These are phyloP conservation scores for Graphiopsis chlorocephala DNA, from an alignment of 2,329 filamentous ascomycete species.

Conservation along the genomic window DNA sequence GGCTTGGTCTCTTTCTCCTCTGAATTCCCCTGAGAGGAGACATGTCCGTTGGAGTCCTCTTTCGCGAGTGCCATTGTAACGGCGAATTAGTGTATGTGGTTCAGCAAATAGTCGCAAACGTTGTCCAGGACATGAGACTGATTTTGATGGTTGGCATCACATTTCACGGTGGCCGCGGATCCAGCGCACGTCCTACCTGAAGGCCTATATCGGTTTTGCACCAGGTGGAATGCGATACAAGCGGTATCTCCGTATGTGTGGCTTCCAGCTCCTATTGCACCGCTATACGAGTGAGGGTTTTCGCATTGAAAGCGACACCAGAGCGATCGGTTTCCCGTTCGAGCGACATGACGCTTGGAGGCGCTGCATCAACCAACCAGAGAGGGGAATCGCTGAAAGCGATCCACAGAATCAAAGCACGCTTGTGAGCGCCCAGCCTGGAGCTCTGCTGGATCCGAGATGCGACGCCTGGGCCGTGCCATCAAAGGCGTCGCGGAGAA, in stretches of 20 bases:
- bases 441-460: background rate
- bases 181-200: background rate
- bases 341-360: background rate
- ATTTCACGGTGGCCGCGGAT: constrained; percentile 1
- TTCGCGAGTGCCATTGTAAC: background rate
- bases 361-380: background rate
- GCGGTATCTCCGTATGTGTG: background rate
- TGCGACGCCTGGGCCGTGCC: background rate
- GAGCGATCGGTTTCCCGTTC: background rate
- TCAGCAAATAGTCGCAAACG: background rate
- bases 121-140: background rate
- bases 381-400: background rate
- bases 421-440: background rate
- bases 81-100: background rate
- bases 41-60: background rate
- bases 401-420: background rate
- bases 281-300: background rate
- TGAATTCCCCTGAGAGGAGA: background rate
- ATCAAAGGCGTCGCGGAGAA: background rate
- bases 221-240: background rate
- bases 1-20: background rate
- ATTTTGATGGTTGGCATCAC: background rate
- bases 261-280: background rate
- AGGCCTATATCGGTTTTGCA: background rate
- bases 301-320: background rate